Percentiles rank a stretch among this genome's conserved stretches.
phyloP scores from a whole-genome alignment of 2,329 filamentous ascomycete species.

The Ophiostoma montium region DNA sequence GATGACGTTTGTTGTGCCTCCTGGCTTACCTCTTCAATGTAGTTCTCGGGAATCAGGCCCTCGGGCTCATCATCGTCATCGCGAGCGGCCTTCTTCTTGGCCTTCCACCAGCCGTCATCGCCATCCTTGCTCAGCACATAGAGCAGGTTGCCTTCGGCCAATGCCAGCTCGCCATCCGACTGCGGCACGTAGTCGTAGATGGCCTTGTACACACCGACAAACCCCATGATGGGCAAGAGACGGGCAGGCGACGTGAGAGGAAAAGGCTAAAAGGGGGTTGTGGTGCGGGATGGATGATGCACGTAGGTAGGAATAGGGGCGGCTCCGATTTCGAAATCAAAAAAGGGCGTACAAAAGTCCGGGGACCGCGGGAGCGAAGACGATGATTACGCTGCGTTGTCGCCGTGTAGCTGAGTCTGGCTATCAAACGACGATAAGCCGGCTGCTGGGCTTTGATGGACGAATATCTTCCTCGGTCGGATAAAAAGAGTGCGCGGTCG shows the following conservation, averaged over 20 bases:
- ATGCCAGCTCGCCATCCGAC: slow-evolving; percentile 15
- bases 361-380: background rate
- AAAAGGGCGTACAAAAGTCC: background rate
- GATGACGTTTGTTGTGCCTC: too few relatives aligned
- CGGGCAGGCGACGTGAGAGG: background rate
- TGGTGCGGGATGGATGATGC: background rate
- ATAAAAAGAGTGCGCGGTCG: background rate
- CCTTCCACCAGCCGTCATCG: slow-evolving; percentile 85
- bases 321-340: background rate
- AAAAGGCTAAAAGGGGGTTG: background rate
- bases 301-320: background rate
- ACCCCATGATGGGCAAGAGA: slow-evolving; percentile 12
- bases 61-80: slow-evolving; percentile 86
- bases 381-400: background rate
- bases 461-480: background rate
- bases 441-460: background rate
- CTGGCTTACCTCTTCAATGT: slow-evolving; percentile 85
- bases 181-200: slow-evolving; percentile 17
- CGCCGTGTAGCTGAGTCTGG: background rate
- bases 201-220: slow-evolving; percentile 15
- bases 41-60: slow-evolving; percentile 85
- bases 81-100: slow-evolving; percentile 72
- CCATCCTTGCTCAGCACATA: slow-evolving; percentile 40
- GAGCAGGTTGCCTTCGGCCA: slow-evolving; percentile 15
- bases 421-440: too few relatives aligned